Base-by-base conservation (phyloP, 495 filamentous ascomycete genomes). In the Cetradonia linearis region DNA sequence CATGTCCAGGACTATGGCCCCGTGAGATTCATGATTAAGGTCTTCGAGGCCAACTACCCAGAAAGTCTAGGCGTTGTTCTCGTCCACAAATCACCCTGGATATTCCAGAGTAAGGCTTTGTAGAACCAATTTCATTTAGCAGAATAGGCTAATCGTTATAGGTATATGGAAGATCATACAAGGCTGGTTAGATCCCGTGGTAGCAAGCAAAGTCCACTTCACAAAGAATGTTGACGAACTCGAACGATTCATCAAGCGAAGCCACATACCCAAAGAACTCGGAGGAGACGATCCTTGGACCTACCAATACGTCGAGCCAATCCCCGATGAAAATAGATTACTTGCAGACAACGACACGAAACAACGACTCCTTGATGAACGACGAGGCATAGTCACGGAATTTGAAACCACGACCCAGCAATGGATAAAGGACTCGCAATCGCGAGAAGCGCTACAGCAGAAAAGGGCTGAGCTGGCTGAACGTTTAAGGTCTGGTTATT, bases 21-120 rank as follows among this genome's bases (percentile, higher is more conserved):
- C 0, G 89, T 98, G 28, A 97, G 92, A 67, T 97, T 96, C 77
- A 95, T 98, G 83, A 96, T 97, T 76, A 95, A 95, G 75, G 95
- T 90, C 73, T 98, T 98, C 70, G 94, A 97, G 74, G 94, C 93
- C 55, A 97, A 98, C 72, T 98, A 97, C 69, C 93, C 94, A 30
- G 94, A 97, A 70, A 88, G 81, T 55, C 77, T 98, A 0, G 93
- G 94, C 50, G 77, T 88, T 7, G 91, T 97, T 8, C 84, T 97
- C n/a, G 88, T 98, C 37, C 91, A 98, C 75, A 95, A 96, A 71
- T 84, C 93, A 0, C 93, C 93, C 5, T 98, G 92, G 93, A 75
- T 97, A 40, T 98, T 98, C 76, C 89, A 93, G 74, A 84, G 88
- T 87, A 65, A n/a, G 75, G 71, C 31, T 23, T 62, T 27, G 56